Evolutionary conservation across 2,329 filamentous ascomycete species (phyloP).

Genomic region (Nigrograna mackinnonii): DNA sequence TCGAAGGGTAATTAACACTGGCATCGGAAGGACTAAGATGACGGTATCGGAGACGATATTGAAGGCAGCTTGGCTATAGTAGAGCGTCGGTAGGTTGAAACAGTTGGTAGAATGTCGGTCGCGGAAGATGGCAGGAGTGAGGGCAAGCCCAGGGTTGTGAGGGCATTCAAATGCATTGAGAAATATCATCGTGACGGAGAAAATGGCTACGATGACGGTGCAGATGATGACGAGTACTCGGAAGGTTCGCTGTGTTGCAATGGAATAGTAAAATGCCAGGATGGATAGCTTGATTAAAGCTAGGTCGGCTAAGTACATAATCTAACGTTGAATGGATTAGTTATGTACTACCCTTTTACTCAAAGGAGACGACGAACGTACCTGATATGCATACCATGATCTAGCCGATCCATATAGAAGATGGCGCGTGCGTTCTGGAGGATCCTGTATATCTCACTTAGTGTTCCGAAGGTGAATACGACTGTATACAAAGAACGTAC

Average conservation of each 20-base stretch:
- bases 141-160: slow-evolving; percentile 12
- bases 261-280: slow-evolving; percentile 26
- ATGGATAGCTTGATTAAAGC: slow-evolving; percentile 29
- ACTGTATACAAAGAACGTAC: slow-evolving; percentile 7
- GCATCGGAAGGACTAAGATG: slow-evolving; percentile 26
- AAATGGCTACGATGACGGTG: slow-evolving; percentile 14
- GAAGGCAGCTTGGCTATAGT: slow-evolving; percentile 22
- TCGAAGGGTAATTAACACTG: slow-evolving; percentile 22
- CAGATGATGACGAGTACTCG: slow-evolving; percentile 17
- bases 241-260: slow-evolving; percentile 24
- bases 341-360: no score
- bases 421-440: slow-evolving; percentile 2
- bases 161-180: slow-evolving; percentile 26
- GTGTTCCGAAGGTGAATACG: not conserved
- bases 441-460: slow-evolving; percentile 1
- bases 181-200: slow-evolving; percentile 16
- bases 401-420: slow-evolving; percentile 11
- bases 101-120: slow-evolving; percentile 12
- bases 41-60: slow-evolving; percentile 26
- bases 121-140: slow-evolving; percentile 16
- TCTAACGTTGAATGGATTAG: slow-evolving; percentile 5
- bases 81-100: slow-evolving; percentile 16
- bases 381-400: slow-evolving; percentile 27
- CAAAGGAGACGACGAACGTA: not conserved
- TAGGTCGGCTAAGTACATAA: slow-evolving; percentile 24